phyloP scores from a whole-genome alignment of 208 protist species.

The Trypanosoma platydactyli region DNA sequence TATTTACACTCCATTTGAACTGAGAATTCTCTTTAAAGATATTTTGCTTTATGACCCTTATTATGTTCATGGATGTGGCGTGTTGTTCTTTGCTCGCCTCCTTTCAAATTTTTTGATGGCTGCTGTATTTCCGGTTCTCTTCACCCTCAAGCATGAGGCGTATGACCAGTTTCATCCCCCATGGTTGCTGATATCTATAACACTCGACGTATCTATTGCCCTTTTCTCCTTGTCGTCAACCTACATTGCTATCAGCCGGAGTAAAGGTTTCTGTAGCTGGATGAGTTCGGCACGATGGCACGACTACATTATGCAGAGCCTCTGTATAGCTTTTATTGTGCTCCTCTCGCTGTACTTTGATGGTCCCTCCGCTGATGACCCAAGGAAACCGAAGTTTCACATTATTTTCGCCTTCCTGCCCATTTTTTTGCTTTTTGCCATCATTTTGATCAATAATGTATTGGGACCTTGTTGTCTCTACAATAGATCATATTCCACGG shows the following conservation, averaged over 20 bases:
- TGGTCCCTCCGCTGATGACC: conserved; percentile 14
- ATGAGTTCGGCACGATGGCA: not conserved
- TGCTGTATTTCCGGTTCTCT: conserved; percentile 17
- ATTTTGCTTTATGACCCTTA: conserved; percentile 20
- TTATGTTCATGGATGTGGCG: conserved; percentile 1
- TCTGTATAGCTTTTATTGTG: conserved; percentile 11
- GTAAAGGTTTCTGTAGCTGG: not conserved
- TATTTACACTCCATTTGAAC: conserved; percentile 10
- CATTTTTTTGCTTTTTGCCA: conserved; percentile 4
- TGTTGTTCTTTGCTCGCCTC: conserved; percentile 5
- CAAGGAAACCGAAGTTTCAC: conserved; percentile 14
- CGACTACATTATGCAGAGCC: not conserved
- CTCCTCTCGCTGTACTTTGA: conserved; percentile 20
- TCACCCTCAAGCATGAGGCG: not conserved
- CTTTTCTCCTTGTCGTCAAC: not conserved
- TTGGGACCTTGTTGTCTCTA: not conserved
- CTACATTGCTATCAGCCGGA: not conserved
- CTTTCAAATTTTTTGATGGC: conserved; percentile 6
- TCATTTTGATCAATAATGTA: conserved; percentile 1
- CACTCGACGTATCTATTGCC: conserved; percentile 9
- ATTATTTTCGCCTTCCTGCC: conserved; percentile 9
- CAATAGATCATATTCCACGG: not conserved
- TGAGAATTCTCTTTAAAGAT: not conserved
- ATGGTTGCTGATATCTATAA: conserved; percentile 10
- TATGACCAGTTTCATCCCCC: conserved; percentile 13